Evolutionary conservation across 306 rosid species (phyloP).

Genomic region (Cucurbita ficifolia): DNA sequence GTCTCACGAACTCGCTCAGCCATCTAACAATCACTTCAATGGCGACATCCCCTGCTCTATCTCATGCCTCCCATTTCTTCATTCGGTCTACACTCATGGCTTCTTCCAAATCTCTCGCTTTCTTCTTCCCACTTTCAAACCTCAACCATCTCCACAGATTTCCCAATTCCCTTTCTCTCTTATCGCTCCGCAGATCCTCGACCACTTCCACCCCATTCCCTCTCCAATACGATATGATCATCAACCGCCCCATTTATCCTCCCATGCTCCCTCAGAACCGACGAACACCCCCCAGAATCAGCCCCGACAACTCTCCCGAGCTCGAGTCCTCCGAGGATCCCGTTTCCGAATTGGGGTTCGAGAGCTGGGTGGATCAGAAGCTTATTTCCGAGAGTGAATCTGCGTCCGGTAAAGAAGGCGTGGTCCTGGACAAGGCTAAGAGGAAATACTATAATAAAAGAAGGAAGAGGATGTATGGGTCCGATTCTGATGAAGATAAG

Average conservation of each 20-base stretch:
- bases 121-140: conserved; percentile 9
- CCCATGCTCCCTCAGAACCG: conserved; percentile 22
- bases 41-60: conserved; percentile 25
- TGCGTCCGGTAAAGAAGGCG: conserved; percentile 9
- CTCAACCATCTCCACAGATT: conserved; percentile 10
- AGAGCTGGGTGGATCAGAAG: conserved; percentile 51
- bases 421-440: conserved; percentile 60
- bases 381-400: conserved; percentile 21
- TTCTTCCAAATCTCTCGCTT: conserved; percentile 14
- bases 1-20: neutral
- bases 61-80: conserved; percentile 12
- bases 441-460: conserved; percentile 65
- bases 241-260: conserved; percentile 51
- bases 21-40: conserved; percentile 5
- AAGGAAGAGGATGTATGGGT: conserved; percentile 73
- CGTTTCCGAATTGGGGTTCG: conserved; percentile 31
- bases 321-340: conserved; percentile 16
- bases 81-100: conserved; percentile 20
- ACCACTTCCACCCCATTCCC: conserved; percentile 53
- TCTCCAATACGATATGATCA: conserved; percentile 72
- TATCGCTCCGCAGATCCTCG: conserved; percentile 18
- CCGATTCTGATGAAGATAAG: conserved; percentile 55
- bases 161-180: neutral
- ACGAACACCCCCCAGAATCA: conserved; percentile 26
- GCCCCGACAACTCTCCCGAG: conserved; percentile 17